Percentiles rank a stretch among this genome's conserved stretches.
Conservation (phyloP, 305 asterid species). For the Rubia peregrina region DNA sequence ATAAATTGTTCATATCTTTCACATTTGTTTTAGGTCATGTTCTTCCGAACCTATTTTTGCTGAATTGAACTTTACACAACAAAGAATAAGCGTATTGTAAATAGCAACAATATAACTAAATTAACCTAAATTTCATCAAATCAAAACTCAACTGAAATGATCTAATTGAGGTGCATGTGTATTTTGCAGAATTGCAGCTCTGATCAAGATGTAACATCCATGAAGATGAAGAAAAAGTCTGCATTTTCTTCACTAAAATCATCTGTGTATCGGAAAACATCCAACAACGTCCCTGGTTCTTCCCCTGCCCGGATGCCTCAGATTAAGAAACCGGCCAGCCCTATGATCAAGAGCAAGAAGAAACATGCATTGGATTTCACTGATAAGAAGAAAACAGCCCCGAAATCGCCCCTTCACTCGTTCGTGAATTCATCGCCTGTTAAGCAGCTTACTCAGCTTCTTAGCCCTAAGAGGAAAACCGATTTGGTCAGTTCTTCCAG, state of each 20-base stretch:
- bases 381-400: constrained; percentile 14
- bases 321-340: constrained; percentile 38
- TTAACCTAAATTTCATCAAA: too few species aligned
- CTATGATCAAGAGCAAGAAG: constrained; percentile 25
- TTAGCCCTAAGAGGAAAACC: constrained; percentile 10
- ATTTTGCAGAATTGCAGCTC: constrained; percentile 26
- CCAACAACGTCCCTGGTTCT: constrained; percentile 31
- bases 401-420: constrained; percentile 36
- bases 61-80: too few species aligned
- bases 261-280: constrained; percentile 33
- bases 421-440: constrained; percentile 36
- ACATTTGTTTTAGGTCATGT: background rate
- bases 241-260: constrained; percentile 32
- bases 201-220: constrained; percentile 22
- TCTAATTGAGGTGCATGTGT: constrained; percentile 7
- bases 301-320: constrained; percentile 47
- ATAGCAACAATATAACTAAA: too few species aligned
- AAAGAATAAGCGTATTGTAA: too few species aligned
- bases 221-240: constrained; percentile 33
- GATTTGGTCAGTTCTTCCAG: constrained; percentile 8
- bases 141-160: too few species aligned
- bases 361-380: constrained; percentile 15
- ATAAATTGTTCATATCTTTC: background rate
- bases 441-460: constrained; percentile 32
- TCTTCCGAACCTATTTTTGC: too few species aligned